Percentiles rank a stretch among this genome's conserved stretches.
Conservation (phyloP, 768 basidiomycete species). For the Inosperma sp. region DNA sequence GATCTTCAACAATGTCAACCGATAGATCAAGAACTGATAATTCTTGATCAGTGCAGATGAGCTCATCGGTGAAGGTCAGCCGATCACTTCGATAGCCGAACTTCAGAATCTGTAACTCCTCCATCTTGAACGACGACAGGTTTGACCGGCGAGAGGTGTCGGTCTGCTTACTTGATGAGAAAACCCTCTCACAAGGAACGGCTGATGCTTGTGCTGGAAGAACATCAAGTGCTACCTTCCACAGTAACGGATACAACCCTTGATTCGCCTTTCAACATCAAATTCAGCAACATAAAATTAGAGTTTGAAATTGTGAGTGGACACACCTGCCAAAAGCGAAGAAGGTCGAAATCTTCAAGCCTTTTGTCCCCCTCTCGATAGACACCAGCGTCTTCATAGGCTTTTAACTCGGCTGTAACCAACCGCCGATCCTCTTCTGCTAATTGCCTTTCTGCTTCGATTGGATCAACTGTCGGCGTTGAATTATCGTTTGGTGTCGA, state of each 20-base stretch:
- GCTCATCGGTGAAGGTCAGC: constrained; percentile 1
- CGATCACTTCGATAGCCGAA: constrained; percentile 5
- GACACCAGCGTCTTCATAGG: background rate
- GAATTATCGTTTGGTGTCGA: background rate
- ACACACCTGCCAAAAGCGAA: constrained; percentile 11
- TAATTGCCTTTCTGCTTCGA: background rate
- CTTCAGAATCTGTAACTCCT: constrained; percentile 9
- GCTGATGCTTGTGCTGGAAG: constrained; percentile 11
- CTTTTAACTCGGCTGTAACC: background rate
- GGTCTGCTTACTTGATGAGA: constrained; percentile 12
- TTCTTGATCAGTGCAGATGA: constrained; percentile 3
- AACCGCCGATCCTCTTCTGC: background rate
- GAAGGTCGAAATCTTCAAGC: constrained; percentile 5
- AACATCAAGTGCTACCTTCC: background rate
- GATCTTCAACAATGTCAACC: too few relatives aligned
- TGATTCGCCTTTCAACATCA: background rate
- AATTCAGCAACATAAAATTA: background rate
- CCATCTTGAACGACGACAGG: constrained; percentile 1
- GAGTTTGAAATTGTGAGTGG: background rate
- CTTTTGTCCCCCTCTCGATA: background rate
- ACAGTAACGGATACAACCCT: constrained; percentile 6
- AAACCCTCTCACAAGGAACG: constrained; percentile 9
- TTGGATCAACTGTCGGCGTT: background rate
- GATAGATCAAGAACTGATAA: constrained; percentile 5
- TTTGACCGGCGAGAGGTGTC: constrained; percentile 1